These are phyloP conservation scores for Hortiboletus flavorubellus DNA, from an alignment of 768 basidiomycete species.

Conservation along the genomic window DNA sequence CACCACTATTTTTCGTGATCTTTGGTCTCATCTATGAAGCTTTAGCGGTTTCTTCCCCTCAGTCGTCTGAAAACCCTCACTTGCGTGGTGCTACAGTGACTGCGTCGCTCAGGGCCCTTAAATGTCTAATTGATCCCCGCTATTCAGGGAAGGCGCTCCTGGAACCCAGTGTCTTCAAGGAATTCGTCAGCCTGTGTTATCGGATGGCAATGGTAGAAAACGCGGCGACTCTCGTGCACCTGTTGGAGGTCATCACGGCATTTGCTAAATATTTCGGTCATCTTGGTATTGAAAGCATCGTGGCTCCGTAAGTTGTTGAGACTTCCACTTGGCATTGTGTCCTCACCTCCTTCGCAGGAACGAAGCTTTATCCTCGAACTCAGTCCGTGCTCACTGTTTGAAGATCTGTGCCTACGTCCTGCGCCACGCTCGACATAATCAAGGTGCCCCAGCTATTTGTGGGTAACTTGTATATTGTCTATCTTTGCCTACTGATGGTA, in stretches of 20 bases:
- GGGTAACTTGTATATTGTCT: constrained; percentile 4
- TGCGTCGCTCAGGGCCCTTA: constrained; percentile 72
- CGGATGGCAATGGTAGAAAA: constrained; percentile 87
- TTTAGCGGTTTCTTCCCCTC: constrained; percentile 61
- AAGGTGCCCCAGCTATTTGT: constrained; percentile 54
- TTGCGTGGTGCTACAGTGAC: constrained; percentile 47
- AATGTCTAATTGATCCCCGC: constrained; percentile 73
- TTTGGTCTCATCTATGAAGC: constrained; percentile 96
- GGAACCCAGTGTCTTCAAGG: constrained; percentile 82
- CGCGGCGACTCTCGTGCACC: constrained; percentile 62
- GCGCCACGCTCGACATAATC: constrained; percentile 62
- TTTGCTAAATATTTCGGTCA: constrained; percentile 46
- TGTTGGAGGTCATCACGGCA: constrained; percentile 63
- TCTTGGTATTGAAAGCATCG: constrained; percentile 20
- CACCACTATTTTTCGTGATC: constrained; percentile 80
- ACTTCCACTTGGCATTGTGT: not conserved
- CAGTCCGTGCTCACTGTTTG: constrained; percentile 61
- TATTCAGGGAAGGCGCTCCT: constrained; percentile 80
- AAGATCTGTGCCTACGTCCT: constrained; percentile 81
- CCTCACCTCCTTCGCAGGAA: constrained; percentile 9
- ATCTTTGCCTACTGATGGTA: constrained; percentile 9
- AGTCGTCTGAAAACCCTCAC: constrained; percentile 44
- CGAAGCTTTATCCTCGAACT: constrained; percentile 34
- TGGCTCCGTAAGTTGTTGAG: constrained; percentile 17
- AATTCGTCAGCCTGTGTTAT: constrained; percentile 84